Evolutionary conservation across 148 eudicot genomes (phyloP).

Genomic region (Amaranthus palmeri): DNA sequence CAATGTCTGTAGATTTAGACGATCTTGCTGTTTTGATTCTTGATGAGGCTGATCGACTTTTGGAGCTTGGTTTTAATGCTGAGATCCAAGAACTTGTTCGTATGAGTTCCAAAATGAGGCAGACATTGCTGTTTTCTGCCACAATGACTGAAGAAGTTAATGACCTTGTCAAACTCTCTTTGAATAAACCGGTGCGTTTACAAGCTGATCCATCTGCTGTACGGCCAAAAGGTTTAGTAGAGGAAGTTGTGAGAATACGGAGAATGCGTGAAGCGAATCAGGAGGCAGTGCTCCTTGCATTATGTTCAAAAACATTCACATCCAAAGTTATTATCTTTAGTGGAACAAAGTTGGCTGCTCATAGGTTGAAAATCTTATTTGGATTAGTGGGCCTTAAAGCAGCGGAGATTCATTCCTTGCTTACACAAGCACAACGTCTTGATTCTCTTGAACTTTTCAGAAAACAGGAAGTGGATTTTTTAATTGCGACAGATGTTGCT

Average conservation of each 20-base stretch:
- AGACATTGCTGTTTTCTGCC: conserved; percentile 97
- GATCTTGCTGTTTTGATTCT: conserved; percentile 94
- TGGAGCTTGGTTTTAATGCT: conserved; percentile 91
- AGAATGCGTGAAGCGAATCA: conserved; percentile 83
- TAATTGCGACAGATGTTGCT: conserved; percentile 89
- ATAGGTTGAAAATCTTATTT: conserved; percentile 87
- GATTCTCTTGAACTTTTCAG: conserved; percentile 79
- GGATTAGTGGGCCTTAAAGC: conserved; percentile 88
- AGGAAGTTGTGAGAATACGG: conserved; percentile 92
- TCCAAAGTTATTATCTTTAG: conserved; percentile 86
- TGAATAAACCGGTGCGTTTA: conserved; percentile 74
- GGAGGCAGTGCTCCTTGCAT: conserved; percentile 90
- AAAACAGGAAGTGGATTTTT: conserved; percentile 82
- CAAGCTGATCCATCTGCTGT: conserved; percentile 83
- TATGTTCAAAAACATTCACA: conserved; percentile 85
- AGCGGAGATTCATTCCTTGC: conserved; percentile 86
- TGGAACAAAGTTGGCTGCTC: conserved; percentile 88
- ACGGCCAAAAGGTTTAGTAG: conserved; percentile 70
- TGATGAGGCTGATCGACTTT: conserved; percentile 95
- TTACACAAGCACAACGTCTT: conserved; percentile 86
- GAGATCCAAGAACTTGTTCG: conserved; percentile 87
- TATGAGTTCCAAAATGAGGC: conserved; percentile 83
- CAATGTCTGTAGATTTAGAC: conserved; percentile 89
- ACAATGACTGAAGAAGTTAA: conserved; percentile 87
- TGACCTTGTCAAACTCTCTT: conserved; percentile 71